phyloP scores from a whole-genome alignment of 371 early-diverging fungal genomes.

The Mucor indicus region DNA sequence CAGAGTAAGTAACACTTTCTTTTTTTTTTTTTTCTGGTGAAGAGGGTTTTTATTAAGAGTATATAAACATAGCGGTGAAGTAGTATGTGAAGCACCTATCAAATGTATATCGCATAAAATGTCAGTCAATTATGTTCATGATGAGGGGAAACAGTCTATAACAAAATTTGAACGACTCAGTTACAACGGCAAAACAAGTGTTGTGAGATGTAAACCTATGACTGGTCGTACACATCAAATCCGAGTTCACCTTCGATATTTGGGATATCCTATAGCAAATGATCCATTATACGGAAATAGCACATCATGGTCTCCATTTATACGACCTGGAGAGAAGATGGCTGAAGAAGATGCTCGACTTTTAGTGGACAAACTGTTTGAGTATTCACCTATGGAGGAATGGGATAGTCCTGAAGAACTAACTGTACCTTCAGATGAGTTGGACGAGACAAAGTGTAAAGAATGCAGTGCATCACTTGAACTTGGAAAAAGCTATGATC shows the following conservation, averaged over 20 bases:
- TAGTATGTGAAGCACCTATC: slow-evolving; percentile 81
- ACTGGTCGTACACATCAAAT: slow-evolving; percentile 99
- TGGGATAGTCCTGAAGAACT: slow-evolving; percentile 12
- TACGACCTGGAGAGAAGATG: slow-evolving; percentile 23
- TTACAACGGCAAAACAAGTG: slow-evolving; percentile 66
- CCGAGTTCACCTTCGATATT: slow-evolving; percentile 95
- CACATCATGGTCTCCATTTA: slow-evolving; percentile 65
- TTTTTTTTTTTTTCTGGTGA: too few relatives aligned
- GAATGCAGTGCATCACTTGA: slow-evolving; percentile 55
- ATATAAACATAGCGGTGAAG: slow-evolving; percentile 54
- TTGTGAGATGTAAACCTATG: slow-evolving; percentile 75
- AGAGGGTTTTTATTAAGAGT: too few relatives aligned
- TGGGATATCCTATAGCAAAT: slow-evolving; percentile 97
- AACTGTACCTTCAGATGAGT: not conserved
- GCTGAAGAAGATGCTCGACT: slow-evolving; percentile 15
- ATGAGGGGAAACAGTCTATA: slow-evolving; percentile 77
- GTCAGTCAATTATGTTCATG: slow-evolving; percentile 80
- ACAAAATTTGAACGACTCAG: slow-evolving; percentile 69
- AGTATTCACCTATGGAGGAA: slow-evolving; percentile 25
- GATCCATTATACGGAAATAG: slow-evolving; percentile 87
- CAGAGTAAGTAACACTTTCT: slow-evolving; percentile 62
- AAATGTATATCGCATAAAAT: slow-evolving; percentile 81
- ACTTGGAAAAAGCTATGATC: slow-evolving; percentile 70
- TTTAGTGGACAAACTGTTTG: slow-evolving; percentile 22
- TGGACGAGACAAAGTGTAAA: slow-evolving; percentile 24